Evolutionary conservation across 768 basidiomycete species (phyloP).

Genomic region (Leccinum broughii): DNA sequence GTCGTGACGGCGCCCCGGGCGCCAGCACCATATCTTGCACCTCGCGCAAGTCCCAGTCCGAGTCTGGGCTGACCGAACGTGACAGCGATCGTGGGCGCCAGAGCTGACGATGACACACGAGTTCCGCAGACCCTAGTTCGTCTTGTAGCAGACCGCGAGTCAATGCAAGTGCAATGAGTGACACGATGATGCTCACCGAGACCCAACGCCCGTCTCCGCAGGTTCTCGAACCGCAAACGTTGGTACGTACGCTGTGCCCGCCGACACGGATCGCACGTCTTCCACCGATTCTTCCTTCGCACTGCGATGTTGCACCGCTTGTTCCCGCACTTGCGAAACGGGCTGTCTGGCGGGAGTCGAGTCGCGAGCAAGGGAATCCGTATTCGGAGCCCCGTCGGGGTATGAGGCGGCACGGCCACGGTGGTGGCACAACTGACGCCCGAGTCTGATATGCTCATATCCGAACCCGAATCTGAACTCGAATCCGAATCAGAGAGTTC

Average conservation of each 20-base stretch:
- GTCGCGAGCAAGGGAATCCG: slow-evolving; percentile 24
- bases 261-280: slow-evolving; percentile 45
- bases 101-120: background rate
- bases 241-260: slow-evolving; percentile 39
- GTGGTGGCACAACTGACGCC: background rate
- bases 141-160: slow-evolving; percentile 7
- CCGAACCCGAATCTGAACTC: slow-evolving; percentile 3
- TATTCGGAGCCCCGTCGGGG: slow-evolving; percentile 15
- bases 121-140: background rate
- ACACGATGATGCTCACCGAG: slow-evolving; percentile 9
- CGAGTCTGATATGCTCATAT: too few species aligned
- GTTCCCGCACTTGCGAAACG: slow-evolving; percentile 33
- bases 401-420: background rate
- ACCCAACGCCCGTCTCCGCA: slow-evolving; percentile 3
- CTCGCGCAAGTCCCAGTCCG: too few species aligned
- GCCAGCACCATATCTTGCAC: too few species aligned
- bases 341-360: slow-evolving; percentile 11
- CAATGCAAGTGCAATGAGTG: slow-evolving; percentile 19
- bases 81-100: slow-evolving; percentile 9
- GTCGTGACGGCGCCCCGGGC: slow-evolving; percentile 28
- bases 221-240: slow-evolving; percentile 28
- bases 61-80: slow-evolving; percentile 11
- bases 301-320: slow-evolving; percentile 37
- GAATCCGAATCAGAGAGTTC: slow-evolving; percentile 19
- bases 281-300: slow-evolving; percentile 38